Base-by-base conservation (phyloP, 495 filamentous ascomycete species). In the Aspergillus kassunensis region DNA sequence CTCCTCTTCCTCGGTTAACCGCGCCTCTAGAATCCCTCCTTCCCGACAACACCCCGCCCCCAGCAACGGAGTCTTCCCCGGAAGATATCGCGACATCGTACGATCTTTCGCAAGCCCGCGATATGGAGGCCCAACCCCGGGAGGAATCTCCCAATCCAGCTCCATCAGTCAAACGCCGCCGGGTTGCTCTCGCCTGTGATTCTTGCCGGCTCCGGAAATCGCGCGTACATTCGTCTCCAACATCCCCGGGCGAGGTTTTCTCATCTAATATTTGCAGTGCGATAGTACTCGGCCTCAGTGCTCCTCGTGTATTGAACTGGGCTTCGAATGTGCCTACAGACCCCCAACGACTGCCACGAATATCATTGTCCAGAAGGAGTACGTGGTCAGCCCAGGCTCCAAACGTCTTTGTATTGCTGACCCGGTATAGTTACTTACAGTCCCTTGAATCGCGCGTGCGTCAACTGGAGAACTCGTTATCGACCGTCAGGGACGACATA, bases 271-370 rank as follows among this genome's bases (percentile, higher is more conserved):
- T 11, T 12, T 33, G 3, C 30, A 74, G 58, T 79, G 75, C 37
- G 73, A 78, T 58, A 72, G 75, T n/a, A 51, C 49, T 12, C 61
- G 74, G n/a, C 75, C 75, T 9, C 69, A 63, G 41, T 79, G 75
- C 46, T 63, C 61, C 36, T 60, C 63, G 43, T 78, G 75, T 43
- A 36, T 33, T 48, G 69, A 76, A 16, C 51, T 78, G 23, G 69
- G 67, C 16, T 71, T 71, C 49, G 74, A 76, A 9, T 79, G 75
- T 56, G 54, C 73, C 3, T 79, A 79, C 56, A 63, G 64, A 12
- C 58, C 71, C 9, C 58, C 67, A 8, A 54, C 62, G 6, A 70
- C 65, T 13, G 59, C 67, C 2, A 60, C 66, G 1, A 78, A 76
- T 49, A 62, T 75, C 0, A 76, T 73, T 11, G 66, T 77, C 1